Evolutionary conservation across 1,284 basidiomycete species (phyloP).

Genomic region (Ceratobasidium sp.): DNA sequence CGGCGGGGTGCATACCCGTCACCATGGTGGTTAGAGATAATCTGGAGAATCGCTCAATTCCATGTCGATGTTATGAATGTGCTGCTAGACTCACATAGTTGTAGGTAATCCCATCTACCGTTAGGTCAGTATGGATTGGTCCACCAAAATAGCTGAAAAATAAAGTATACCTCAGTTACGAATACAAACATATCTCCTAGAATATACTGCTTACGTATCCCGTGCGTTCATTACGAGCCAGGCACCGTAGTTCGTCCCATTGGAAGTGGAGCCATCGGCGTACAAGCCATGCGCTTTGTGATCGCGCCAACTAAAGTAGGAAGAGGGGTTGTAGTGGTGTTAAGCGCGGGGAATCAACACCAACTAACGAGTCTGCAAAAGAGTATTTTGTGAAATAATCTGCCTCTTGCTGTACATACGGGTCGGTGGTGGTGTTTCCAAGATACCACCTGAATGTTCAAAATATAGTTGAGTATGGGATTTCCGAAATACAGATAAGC

Average conservation of each 20-base stretch:
- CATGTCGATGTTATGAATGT: too few relatives aligned
- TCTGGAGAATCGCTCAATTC: too few relatives aligned
- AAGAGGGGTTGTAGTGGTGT: slow-evolving; percentile 44
- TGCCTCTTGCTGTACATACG: slow-evolving; percentile 47
- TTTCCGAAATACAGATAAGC: not conserved
- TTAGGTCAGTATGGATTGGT: slow-evolving; percentile 49
- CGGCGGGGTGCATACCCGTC: slow-evolving; percentile 40
- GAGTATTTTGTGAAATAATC: slow-evolving; percentile 52
- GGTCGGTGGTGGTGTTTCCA: slow-evolving; percentile 44
- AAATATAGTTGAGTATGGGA: not conserved
- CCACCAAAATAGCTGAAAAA: slow-evolving; percentile 51
- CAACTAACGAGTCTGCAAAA: slow-evolving; percentile 47
- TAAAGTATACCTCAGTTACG: too few relatives aligned
- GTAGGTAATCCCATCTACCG: slow-evolving; percentile 51
- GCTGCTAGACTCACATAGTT: slow-evolving; percentile 46
- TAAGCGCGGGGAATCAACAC: slow-evolving; percentile 46
- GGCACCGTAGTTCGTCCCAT: slow-evolving; percentile 48
- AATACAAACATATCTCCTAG: too few relatives aligned
- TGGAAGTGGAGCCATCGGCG: slow-evolving; percentile 49
- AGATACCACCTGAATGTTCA: slow-evolving; percentile 47
- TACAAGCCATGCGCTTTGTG: slow-evolving; percentile 49
- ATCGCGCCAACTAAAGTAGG: slow-evolving; percentile 27
- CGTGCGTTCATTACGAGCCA: slow-evolving; percentile 52
- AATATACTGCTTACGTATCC: slow-evolving; percentile 51
- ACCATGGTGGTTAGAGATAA: slow-evolving; percentile 51